A percentile compares a stretch with the other conserved stretches of the same genome.
Evolutionary conservation across 1,284 basidiomycete genomes (phyloP).

Genomic region (Naganishia albida): DNA sequence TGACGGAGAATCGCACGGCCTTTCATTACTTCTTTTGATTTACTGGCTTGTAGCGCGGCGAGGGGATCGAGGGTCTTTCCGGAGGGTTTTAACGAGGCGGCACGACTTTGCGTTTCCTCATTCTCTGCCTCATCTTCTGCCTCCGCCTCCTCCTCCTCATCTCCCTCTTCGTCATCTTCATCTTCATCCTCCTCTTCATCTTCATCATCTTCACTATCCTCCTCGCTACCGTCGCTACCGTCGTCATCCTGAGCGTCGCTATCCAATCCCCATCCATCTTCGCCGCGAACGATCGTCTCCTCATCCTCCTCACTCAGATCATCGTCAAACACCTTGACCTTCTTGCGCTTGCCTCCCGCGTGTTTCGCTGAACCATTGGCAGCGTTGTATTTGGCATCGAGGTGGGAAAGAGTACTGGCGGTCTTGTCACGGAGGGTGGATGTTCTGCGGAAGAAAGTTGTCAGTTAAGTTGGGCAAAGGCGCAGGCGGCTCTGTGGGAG

Average conservation of each 20-base stretch:
- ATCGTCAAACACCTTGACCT: conserved; percentile 61
- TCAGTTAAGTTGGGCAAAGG: neutral
- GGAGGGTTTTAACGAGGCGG: conserved; percentile 29
- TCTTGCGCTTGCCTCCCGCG: conserved; percentile 58
- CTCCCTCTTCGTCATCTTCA: conserved; percentile 56
- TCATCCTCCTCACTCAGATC: conserved; percentile 43
- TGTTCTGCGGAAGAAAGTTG: conserved; percentile 56
- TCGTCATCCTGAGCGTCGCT: conserved; percentile 49
- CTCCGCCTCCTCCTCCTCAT: conserved; percentile 56
- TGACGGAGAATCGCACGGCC: conserved; percentile 79
- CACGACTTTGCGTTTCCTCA: conserved; percentile 38
- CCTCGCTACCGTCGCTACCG: conserved; percentile 67
- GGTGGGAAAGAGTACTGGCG: conserved; percentile 61
- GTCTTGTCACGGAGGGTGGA: conserved; percentile 65
- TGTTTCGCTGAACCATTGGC: neutral
- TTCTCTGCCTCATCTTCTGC: conserved; percentile 53
- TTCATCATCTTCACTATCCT: conserved; percentile 49
- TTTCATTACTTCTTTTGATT: conserved; percentile 59
- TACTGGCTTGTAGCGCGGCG: conserved; percentile 45
- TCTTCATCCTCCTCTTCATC: conserved; percentile 55
- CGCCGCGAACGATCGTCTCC: conserved; percentile 59
- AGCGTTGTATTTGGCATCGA: conserved; percentile 64
- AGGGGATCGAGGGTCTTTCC: conserved; percentile 55
- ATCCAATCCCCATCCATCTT: conserved; percentile 44
- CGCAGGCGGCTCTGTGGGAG: too few relatives aligned